Evolutionary conservation across 176 grass and related monocot genomes (phyloP).

Genomic region (Raddia distichophylla): DNA sequence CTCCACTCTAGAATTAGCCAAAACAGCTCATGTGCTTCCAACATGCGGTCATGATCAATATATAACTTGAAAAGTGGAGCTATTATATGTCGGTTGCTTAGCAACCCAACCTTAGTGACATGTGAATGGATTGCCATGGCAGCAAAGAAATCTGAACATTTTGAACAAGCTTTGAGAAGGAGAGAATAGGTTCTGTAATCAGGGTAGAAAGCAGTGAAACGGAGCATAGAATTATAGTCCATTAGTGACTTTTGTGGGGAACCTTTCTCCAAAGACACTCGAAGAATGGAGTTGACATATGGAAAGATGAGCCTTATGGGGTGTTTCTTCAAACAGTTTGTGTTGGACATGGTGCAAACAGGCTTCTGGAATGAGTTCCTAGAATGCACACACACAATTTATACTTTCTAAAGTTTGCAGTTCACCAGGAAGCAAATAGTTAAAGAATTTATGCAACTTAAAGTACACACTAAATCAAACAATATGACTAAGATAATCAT

Average conservation of each 20-base stretch:
- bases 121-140: conserved; percentile 54
- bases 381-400: conserved; percentile 27
- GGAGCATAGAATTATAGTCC: conserved; percentile 53
- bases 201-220: conserved; percentile 51
- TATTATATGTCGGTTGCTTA: conserved; percentile 27
- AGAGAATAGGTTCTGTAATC: conserved; percentile 59
- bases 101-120: conserved; percentile 55
- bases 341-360: conserved; percentile 45
- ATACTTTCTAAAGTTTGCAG: conserved; percentile 23
- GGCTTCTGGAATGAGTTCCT: conserved; percentile 36
- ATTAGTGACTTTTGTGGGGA: conserved; percentile 49
- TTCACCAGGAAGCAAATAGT: conserved; percentile 18
- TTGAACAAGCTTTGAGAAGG: conserved; percentile 63
- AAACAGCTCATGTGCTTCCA: conserved; percentile 53
- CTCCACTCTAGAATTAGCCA: conserved; percentile 40
- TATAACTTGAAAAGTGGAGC: conserved; percentile 59
- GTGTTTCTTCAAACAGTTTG: conserved; percentile 55
- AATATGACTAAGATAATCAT: conserved; percentile 38
- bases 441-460: conserved; percentile 41
- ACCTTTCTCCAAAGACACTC: conserved; percentile 69
- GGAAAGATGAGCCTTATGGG: conserved; percentile 40
- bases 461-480: conserved; percentile 36
- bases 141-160: conserved; percentile 55
- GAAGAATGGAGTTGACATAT: conserved; percentile 61
- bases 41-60: conserved; percentile 48